Evolutionary conservation across 2,329 filamentous ascomycete genomes (phyloP).

Genomic region (Phialophora chinensis): DNA sequence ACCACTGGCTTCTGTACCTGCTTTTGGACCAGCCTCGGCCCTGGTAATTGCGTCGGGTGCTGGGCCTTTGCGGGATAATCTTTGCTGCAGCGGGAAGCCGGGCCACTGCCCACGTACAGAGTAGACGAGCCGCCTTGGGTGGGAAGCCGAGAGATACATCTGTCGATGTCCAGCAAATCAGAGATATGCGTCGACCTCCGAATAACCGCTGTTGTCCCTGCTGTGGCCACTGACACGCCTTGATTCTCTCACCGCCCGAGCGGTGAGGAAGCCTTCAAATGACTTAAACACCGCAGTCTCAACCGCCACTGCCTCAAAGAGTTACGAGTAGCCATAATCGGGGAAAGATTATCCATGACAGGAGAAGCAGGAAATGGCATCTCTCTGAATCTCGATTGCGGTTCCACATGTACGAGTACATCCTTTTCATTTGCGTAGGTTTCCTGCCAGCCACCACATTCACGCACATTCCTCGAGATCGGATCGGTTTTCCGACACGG

Average conservation of each 20-base stretch:
- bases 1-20: conserved; percentile 1
- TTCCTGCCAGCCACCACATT: not conserved
- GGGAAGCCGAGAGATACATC: not conserved
- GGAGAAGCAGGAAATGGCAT: not conserved
- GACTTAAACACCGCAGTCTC: not conserved
- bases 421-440: not conserved
- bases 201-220: not conserved
- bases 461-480: not conserved
- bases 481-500: not conserved
- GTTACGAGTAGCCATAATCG: not conserved
- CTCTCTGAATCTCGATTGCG: not conserved
- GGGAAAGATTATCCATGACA: not conserved
- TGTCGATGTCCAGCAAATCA: not conserved
- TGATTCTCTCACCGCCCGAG: not conserved
- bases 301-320: not conserved
- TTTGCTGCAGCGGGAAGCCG: not conserved
- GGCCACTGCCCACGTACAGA: not conserved
- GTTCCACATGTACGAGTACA: not conserved
- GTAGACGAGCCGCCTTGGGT: not conserved
- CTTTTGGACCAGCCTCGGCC: not conserved
- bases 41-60: not conserved
- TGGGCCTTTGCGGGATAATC: not conserved
- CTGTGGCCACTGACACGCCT: not conserved
- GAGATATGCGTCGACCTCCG: not conserved
- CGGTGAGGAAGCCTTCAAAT: not conserved